Evolutionary conservation across 805 yeast genomes (phyloP).

Genomic region (Myxozyma sirexii): DNA sequence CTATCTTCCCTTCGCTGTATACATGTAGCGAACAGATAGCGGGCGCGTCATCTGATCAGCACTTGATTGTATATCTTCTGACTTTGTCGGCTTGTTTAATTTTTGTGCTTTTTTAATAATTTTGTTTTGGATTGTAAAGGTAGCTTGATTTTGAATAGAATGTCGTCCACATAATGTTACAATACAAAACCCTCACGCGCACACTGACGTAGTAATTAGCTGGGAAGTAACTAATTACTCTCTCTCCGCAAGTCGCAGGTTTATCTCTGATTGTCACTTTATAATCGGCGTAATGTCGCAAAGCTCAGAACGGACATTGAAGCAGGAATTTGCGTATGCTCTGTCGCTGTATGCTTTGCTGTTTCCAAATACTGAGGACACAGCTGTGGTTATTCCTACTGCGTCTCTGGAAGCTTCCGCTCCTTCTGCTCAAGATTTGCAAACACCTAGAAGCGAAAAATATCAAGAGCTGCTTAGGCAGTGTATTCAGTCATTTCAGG

Average conservation of each 20-base stretch:
- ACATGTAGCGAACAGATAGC: neutral
- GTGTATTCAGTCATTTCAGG: constrained; percentile 18
- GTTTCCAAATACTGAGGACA: constrained; percentile 1
- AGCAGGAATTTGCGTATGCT: constrained; percentile 26
- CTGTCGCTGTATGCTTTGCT: constrained; percentile 16
- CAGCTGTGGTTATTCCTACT: neutral
- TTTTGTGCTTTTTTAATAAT: neutral
- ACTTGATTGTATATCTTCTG: neutral
- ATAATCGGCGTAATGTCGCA: too few species aligned
- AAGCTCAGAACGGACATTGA: constrained; percentile 17
- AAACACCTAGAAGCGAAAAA: constrained; percentile 9
- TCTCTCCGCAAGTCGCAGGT: neutral
- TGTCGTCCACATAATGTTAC: neutral
- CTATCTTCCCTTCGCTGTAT: neutral
- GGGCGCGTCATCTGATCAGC: too few species aligned
- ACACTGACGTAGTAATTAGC: too few species aligned
- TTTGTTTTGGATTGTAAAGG: neutral
- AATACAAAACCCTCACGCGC: too few species aligned
- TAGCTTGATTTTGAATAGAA: neutral
- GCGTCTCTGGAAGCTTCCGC: neutral
- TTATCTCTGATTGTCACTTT: too few species aligned
- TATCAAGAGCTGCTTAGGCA: constrained; percentile 14
- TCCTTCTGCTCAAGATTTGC: neutral
- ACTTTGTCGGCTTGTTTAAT: neutral
- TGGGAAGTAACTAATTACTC: too few species aligned